A percentile compares a stretch with the other conserved stretches of the same genome.
phyloP scores from a whole-genome alignment of 495 filamentous ascomycete genomes.

The Penicillium taxi region DNA sequence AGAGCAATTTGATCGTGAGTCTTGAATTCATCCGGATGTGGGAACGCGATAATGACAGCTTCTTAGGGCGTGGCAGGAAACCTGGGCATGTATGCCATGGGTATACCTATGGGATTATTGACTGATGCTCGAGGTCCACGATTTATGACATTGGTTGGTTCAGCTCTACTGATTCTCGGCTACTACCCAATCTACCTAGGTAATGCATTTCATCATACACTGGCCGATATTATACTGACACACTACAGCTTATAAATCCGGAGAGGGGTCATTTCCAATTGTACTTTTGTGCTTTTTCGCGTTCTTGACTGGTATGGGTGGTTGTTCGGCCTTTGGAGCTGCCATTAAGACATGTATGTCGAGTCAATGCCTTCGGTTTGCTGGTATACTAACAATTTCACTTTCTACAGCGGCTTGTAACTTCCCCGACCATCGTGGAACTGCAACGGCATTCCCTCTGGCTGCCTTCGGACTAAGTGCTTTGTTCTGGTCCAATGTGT shows the following conservation, averaged over 20 bases:
- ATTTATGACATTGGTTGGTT: slow-evolving; percentile 65
- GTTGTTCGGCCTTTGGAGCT: slow-evolving; percentile 78
- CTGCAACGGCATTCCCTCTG: slow-evolving; percentile 87
- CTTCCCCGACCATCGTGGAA: slow-evolving; percentile 85
- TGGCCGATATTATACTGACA: too few species aligned
- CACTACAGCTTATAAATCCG: slow-evolving; percentile 46
- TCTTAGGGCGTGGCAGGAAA: slow-evolving; percentile 77
- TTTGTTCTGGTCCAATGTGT: slow-evolving; percentile 83
- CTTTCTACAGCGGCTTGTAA: slow-evolving; percentile 63
- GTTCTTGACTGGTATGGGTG: slow-evolving; percentile 77
- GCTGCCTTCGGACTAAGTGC: slow-evolving; percentile 92
- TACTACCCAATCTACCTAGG: slow-evolving; percentile 73
- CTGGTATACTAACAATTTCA: background rate
- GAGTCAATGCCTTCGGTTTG: background rate
- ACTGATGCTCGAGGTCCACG: slow-evolving; percentile 78
- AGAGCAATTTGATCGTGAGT: slow-evolving; percentile 81
- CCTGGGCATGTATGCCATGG: slow-evolving; percentile 87
- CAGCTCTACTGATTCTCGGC: slow-evolving; percentile 59
- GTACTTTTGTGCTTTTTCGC: slow-evolving; percentile 70
- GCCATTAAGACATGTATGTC: slow-evolving; percentile 66
- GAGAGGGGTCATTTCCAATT: slow-evolving; percentile 54
- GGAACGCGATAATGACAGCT: slow-evolving; percentile 11
- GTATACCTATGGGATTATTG: slow-evolving; percentile 82
- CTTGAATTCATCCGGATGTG: background rate
- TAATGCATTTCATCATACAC: too few species aligned